Evolutionary conservation across 2,329 filamentous ascomycete species (phyloP).

Genomic region (Clarireedia homoeocarpa): DNA sequence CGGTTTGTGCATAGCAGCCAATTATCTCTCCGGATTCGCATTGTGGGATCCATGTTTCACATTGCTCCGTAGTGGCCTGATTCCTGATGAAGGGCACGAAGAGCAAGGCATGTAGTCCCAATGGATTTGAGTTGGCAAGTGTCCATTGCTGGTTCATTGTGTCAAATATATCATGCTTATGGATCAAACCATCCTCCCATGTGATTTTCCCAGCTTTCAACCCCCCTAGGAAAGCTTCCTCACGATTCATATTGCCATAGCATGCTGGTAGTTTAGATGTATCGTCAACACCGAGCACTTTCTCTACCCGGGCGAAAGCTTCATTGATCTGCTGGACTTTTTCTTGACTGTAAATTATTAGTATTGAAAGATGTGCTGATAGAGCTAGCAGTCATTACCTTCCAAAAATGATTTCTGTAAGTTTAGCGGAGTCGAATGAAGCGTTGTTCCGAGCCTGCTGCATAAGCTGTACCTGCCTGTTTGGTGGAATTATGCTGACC

Average conservation of each 20-base stretch:
- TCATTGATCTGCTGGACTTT: neutral
- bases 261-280: slow-evolving; percentile 10
- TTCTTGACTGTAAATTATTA: neutral
- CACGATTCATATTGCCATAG: slow-evolving; percentile 9
- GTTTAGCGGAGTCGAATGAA: neutral
- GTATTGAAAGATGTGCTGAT: neutral
- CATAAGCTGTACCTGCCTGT: neutral
- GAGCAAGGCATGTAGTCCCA: neutral
- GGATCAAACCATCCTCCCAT: slow-evolving; percentile 9
- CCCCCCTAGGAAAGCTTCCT: slow-evolving; percentile 9
- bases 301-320: slow-evolving; percentile 13
- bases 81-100: slow-evolving; percentile 4
- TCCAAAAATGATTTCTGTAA: neutral
- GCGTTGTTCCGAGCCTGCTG: neutral
- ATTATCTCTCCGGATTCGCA: slow-evolving; percentile 20
- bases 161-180: slow-evolving; percentile 8
- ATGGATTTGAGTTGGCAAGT: slow-evolving; percentile 11
- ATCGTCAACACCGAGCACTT: slow-evolving; percentile 7
- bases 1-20: slow-evolving; percentile 28
- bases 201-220: slow-evolving; percentile 8
- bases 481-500: neutral
- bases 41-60: slow-evolving; percentile 13
- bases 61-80: slow-evolving; percentile 8
- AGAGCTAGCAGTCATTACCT: neutral
- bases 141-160: slow-evolving; percentile 1